These are phyloP conservation scores for Cercophora samala DNA, from an alignment of 495 filamentous ascomycete species.

Conservation along the genomic window DNA sequence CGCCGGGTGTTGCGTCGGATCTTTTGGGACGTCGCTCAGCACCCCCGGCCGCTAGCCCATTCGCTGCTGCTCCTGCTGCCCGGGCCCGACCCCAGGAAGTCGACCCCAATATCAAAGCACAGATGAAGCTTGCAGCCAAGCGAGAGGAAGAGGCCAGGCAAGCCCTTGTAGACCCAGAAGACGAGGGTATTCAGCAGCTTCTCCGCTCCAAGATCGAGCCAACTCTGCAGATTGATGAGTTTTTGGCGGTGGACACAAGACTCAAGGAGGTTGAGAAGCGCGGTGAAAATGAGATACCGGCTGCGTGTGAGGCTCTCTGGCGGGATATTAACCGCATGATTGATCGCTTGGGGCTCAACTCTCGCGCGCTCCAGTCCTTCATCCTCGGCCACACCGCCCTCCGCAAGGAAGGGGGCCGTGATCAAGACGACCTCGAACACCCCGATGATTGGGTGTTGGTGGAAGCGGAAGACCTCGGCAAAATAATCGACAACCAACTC, in stretches of 20 bases:
- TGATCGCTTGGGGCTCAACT: slow-evolving; percentile 85
- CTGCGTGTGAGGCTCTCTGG: slow-evolving; percentile 69
- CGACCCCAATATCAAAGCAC: slow-evolving; percentile 39
- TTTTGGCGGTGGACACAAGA: slow-evolving; percentile 47
- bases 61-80: slow-evolving; percentile 14
- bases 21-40: slow-evolving; percentile 36
- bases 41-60: slow-evolving; percentile 21
- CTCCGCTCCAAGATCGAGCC: slow-evolving; percentile 46
- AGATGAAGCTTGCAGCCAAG: slow-evolving; percentile 40
- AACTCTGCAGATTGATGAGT: slow-evolving; percentile 52
- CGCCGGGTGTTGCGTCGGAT: slow-evolving; percentile 51
- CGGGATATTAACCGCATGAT: slow-evolving; percentile 96
- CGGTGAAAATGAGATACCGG: slow-evolving; percentile 57
- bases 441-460: slow-evolving; percentile 64
- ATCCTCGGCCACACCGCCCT: slow-evolving; percentile 58
- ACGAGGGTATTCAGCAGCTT: slow-evolving; percentile 51
- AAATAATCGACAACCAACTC: slow-evolving; percentile 55
- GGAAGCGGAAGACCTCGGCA: slow-evolving; percentile 63
- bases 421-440: slow-evolving; percentile 58
- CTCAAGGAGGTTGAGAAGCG: slow-evolving; percentile 39
- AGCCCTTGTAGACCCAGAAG: slow-evolving; percentile 53
- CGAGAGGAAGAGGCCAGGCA: slow-evolving; percentile 49
- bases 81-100: slow-evolving; percentile 22
- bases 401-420: slow-evolving; percentile 47
- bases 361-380: slow-evolving; percentile 69